Evolutionary conservation across 1,139 yeast species (phyloP), one percentile per base, ranked within the genome.

Genomic region (Zygosaccharomyces pseudobailii): DNA sequence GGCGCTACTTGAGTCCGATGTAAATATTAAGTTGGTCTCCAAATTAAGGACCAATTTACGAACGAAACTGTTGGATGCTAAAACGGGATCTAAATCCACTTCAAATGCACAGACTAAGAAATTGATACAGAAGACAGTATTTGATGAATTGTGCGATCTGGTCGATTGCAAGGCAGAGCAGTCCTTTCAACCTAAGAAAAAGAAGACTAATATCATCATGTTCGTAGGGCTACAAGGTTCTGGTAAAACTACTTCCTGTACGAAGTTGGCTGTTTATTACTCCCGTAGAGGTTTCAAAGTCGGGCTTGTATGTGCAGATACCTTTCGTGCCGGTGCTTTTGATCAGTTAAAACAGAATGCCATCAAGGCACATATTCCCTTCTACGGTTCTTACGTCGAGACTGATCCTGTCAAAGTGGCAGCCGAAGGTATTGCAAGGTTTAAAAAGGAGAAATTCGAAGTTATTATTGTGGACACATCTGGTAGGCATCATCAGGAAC

Each of bases 241-340:
- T 7, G 98, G 98, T 78, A 92, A 92, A 67, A 92, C 98, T 24
- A 92, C 98, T 0, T 83, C 97, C 2, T 90, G 97, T 80, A 92
- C 98, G 1, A 92, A 92, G 67, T 74, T 92, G 58, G 98, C 98
- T 0, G 95, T 88, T 1, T 90, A 87, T 68, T 94, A 92, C 66
- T 92, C 90, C 63, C 81, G 92, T 66, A 76, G 97, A 64, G 97
- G 97, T 1, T 88, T 83, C 70, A 89, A 88, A 65, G 96, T 89
- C 39, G 98, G 98, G 45, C 73, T 92, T 61, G 97, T 92, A 25
- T 94, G 98, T 79, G 98, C 98, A 3, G 98, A 92, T 74, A 92
- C 98, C 35, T 92, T 92, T 74, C 82, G 98, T 76, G 98, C 98
- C 31, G 98, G 98, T 76, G 98, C 98, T 1, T 92, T 92, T 73